Conservation (phyloP, 371 early-diverging fungal genomes). For the Dipsacomyces acuminosporus region DNA sequence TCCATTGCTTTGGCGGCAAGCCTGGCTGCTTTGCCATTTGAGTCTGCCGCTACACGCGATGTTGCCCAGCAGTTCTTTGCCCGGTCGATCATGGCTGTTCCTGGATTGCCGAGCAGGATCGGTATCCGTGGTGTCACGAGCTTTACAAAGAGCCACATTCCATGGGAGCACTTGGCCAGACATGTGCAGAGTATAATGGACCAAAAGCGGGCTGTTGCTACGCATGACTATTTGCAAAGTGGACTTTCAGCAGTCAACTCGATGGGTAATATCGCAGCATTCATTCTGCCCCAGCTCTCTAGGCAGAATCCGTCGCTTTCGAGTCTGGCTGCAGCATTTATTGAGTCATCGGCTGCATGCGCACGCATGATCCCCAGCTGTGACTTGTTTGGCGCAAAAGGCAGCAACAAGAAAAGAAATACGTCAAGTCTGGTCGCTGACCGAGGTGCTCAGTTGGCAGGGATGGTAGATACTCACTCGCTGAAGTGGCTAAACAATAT, state of each 20-base stretch:
- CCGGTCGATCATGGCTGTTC: constrained; percentile 21
- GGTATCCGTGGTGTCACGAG: constrained; percentile 25
- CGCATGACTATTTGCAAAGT: background rate
- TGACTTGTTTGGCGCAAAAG: constrained; percentile 13
- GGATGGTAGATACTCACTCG: constrained; percentile 13
- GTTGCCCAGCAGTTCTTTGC: constrained; percentile 23
- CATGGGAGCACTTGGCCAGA: constrained; percentile 15
- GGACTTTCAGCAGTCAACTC: constrained; percentile 24
- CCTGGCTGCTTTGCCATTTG: constrained; percentile 14
- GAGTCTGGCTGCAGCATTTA: constrained; percentile 8
- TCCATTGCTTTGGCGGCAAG: background rate
- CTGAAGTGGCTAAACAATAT: constrained; percentile 31
- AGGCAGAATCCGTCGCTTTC: constrained; percentile 5
- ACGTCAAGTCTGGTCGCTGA: too few species aligned
- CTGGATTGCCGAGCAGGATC: constrained; percentile 32
- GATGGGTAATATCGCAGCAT: constrained; percentile 35
- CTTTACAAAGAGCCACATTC: constrained; percentile 10
- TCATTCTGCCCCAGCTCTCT: constrained; percentile 31
- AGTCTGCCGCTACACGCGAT: background rate
- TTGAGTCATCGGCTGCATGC: constrained; percentile 29
- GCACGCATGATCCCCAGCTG: constrained; percentile 22
- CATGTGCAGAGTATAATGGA: constrained; percentile 1
- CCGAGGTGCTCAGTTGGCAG: constrained; percentile 1
- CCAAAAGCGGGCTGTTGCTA: background rate
- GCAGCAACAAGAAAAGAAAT: background rate